Evolutionary conservation across 148 eudicot genomes (phyloP).

Genomic region (Rhododendron ovatum): DNA sequence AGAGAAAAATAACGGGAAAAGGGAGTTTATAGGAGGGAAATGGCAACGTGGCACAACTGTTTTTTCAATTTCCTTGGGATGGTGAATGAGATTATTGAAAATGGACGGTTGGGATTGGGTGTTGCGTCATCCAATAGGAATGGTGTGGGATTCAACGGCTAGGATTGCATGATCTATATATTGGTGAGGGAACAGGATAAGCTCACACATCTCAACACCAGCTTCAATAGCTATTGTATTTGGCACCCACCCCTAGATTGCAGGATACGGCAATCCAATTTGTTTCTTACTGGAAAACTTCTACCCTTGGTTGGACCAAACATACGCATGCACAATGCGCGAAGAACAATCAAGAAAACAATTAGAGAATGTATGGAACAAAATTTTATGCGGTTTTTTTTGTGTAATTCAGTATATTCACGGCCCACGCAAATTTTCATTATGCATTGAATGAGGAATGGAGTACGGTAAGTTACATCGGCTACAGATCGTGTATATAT

Average conservation of each 20-base stretch:
- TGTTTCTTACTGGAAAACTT: too few species aligned
- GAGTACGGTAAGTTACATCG: too few species aligned
- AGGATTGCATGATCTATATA: background rate
- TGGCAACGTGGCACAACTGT: constrained; percentile 7
- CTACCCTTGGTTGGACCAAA: background rate
- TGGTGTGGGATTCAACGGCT: background rate
- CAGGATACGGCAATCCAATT: background rate
- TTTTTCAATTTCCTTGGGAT: constrained; percentile 17
- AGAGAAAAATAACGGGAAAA: constrained; percentile 6
- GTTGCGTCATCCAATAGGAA: background rate
- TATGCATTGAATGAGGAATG: too few species aligned
- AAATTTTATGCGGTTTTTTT: too few species aligned
- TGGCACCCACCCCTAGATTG: constrained; percentile 20
- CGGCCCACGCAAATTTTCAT: too few species aligned
- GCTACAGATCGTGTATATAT: too few species aligned
- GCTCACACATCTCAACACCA: constrained; percentile 12
- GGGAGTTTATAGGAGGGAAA: constrained; percentile 18
- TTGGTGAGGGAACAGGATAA: background rate
- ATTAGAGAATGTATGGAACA: background rate
- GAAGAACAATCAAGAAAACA: background rate
- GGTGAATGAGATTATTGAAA: constrained; percentile 10
- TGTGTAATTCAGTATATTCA: too few species aligned
- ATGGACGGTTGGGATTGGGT: background rate
- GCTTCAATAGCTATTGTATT: background rate
- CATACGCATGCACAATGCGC: background rate